Base-by-base conservation (phyloP, 306 rosid genomes). In the Citrullus mucosospermus region DNA sequence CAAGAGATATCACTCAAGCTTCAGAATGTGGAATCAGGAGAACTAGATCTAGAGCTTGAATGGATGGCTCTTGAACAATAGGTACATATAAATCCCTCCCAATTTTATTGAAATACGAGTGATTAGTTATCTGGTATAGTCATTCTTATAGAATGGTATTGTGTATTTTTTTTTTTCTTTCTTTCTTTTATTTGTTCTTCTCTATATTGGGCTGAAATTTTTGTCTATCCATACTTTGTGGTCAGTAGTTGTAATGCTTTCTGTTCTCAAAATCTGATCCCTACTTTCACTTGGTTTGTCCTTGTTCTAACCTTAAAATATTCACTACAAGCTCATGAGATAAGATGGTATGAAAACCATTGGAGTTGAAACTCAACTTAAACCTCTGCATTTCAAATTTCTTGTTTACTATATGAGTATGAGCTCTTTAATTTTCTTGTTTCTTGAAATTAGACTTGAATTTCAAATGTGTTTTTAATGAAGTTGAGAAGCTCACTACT, bases 51-150 rank as follows among this genome's bases (percentile, higher is more conserved):
- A 81, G 97, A 92, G 86, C 86, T 96, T 55, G 98, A 92, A 83
- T 96, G 99, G 99, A 87, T 92, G 85, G 86, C 99, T 82, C 98
- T 96, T 79, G 93, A 90, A 16, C 93, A 90, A 86, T 96, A 91
- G 91, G 83, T 85, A 85, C 63, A 79, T 68, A 48, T 78, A 32
- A 46, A 63, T 74, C 59, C 78, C 16, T 74, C 62, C 78, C 63
- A 51, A 17, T 32, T 74, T 73, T 34, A 73, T 53, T 73, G 8
- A 73, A 30, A 53, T 32, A 28, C 32, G 61, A 50, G 46, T 73
- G 78, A 48, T 73, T 30, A 73, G 78, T 30, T 51, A 32, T 72
- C 43, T 72, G 77, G 59, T 72, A 46, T 72, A 72, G 77, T 48
- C 77, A 48, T 30, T 71, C 76, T 71, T 48, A 71, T 50, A 44